phyloP scores from a whole-genome alignment of 1,139 yeast genomes.

The Yamadazyma buinensis region DNA sequence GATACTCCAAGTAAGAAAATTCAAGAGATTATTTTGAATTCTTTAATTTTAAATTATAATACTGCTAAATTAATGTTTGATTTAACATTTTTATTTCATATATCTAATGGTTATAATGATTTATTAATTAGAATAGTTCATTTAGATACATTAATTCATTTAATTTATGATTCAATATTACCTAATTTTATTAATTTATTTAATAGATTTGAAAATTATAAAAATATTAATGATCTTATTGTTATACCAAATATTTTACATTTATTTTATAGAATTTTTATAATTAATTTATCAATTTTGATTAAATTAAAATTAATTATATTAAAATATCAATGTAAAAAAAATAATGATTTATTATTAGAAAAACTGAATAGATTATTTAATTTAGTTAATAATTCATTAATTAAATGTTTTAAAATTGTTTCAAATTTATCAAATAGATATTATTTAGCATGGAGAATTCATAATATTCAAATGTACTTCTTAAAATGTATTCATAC shows the following conservation, averaged over 20 bases:
- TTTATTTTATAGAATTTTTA: slow-evolving; percentile 2
- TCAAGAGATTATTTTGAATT: too few relatives aligned
- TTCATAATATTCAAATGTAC: slow-evolving; percentile 31
- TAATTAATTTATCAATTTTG: slow-evolving; percentile 3
- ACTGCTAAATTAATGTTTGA: background rate
- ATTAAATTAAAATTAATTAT: slow-evolving; percentile 1
- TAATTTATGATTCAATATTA: background rate
- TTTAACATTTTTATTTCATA: slow-evolving; percentile 2
- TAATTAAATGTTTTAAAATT: background rate
- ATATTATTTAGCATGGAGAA: slow-evolving; percentile 45
- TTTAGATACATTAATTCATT: slow-evolving; percentile 1
- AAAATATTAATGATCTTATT: slow-evolving; percentile 3
- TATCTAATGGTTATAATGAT: slow-evolving; percentile 2
- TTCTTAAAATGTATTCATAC: slow-evolving; percentile 10
- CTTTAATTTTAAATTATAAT: too few relatives aligned
- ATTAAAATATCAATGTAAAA: background rate
- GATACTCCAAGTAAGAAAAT: background rate
- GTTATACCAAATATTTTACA: slow-evolving; percentile 5
- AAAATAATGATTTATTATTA: background rate
- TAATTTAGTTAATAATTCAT: background rate
- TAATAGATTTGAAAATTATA: background rate
- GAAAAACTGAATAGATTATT: background rate
- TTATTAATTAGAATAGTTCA: background rate
- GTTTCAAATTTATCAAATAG: slow-evolving; percentile 29
- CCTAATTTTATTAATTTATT: slow-evolving; percentile 1